Percentiles rank a stretch among this genome's conserved stretches.
These are phyloP conservation scores for Hydnomerulius pinastri DNA, from an alignment of 768 basidiomycete species.

Conservation along the genomic window DNA sequence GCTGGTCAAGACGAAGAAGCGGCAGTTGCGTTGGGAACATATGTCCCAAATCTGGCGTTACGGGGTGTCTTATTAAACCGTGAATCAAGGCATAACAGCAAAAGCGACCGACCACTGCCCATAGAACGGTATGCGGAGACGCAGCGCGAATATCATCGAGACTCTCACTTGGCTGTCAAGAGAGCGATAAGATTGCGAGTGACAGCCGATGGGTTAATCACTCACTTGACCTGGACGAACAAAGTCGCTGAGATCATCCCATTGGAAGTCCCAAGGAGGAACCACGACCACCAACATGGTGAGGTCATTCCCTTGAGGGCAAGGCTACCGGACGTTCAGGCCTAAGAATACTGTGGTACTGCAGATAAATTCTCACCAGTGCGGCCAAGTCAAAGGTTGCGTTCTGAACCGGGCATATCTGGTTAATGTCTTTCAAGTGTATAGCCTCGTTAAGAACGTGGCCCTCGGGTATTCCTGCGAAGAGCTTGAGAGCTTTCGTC, in stretches of 20 bases:
- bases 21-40: conserved; percentile 10
- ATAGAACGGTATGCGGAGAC: conserved; percentile 4
- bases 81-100: background rate
- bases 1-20: conserved; percentile 16
- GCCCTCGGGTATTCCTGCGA: background rate
- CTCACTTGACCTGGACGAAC: conserved; percentile 4
- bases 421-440: conserved; percentile 9
- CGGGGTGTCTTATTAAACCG: background rate
- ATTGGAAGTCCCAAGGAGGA: conserved; percentile 3
- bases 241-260: conserved; percentile 7
- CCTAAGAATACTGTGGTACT: too few species aligned
- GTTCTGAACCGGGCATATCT: conserved; percentile 1
- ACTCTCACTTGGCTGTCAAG: background rate
- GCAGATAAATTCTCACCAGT: too few species aligned
- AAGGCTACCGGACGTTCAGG: too few species aligned
- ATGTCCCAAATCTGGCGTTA: conserved; percentile 16
- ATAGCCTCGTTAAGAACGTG: background rate
- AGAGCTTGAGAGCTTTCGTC: background rate
- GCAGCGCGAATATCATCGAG: conserved; percentile 2
- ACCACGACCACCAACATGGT: conserved; percentile 3
- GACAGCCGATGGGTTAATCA: background rate
- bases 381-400: conserved; percentile 13
- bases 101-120: conserved; percentile 12
- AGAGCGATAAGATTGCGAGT: background rate
- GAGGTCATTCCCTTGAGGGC: background rate